Percentiles rank a stretch among this genome's conserved stretches.
These are phyloP conservation scores for Plasmodium vinckei DNA, from an alignment of 169 alveolate species.

Conservation along the genomic window DNA sequence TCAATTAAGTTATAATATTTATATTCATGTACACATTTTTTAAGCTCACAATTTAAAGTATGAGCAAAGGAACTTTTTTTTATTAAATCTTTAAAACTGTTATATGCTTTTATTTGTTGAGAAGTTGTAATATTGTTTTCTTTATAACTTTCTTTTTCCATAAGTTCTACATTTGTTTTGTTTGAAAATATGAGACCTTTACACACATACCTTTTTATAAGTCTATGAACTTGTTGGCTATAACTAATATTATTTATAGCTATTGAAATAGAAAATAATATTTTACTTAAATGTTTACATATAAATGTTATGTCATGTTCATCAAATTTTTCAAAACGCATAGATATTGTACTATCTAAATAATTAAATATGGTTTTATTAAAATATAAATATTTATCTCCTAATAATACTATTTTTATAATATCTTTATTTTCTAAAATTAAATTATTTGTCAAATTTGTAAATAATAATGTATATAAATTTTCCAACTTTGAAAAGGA, in stretches of 20 bases:
- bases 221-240: slow-evolving; percentile 2
- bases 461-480: slow-evolving; percentile 3
- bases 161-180: neutral
- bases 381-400: slow-evolving; percentile 45
- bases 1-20: slow-evolving; percentile 63
- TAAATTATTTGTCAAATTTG: neutral
- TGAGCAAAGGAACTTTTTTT: slow-evolving; percentile 10
- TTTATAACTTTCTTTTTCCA: neutral
- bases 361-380: slow-evolving; percentile 26
- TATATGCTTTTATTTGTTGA: neutral
- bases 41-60: slow-evolving; percentile 23
- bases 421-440: slow-evolving; percentile 11
- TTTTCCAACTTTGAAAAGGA: slow-evolving; percentile 7
- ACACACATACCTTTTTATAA: slow-evolving; percentile 54
- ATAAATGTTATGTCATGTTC: slow-evolving; percentile 61
- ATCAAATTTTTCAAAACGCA: slow-evolving; percentile 6
- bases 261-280: slow-evolving; percentile 14
- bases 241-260: neutral
- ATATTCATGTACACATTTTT: slow-evolving; percentile 42
- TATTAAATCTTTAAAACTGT: neutral
- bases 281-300: slow-evolving; percentile 48
- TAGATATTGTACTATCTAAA: slow-evolving; percentile 15
- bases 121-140: neutral
- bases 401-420: slow-evolving; percentile 10
- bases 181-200: slow-evolving; percentile 33